Percentiles rank a stretch among this genome's conserved stretches.
phyloP scores from a whole-genome alignment of 2,329 filamentous ascomycete species.

The Grosmannia serpens region DNA sequence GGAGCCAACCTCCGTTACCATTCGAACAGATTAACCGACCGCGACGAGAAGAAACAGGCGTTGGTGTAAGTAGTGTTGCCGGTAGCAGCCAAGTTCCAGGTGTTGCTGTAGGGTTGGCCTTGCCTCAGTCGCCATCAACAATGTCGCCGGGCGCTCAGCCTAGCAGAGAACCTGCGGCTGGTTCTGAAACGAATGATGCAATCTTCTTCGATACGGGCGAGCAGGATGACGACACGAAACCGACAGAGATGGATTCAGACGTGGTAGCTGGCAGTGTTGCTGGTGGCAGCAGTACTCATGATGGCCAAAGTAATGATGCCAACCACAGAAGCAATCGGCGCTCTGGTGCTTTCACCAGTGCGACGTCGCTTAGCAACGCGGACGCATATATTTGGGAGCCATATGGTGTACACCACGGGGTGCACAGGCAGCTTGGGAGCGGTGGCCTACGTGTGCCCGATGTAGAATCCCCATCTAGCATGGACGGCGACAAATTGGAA shows the following conservation, averaged over 20 bases:
- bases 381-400: constrained; percentile 13
- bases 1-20: constrained; percentile 11
- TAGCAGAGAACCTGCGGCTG: not conserved
- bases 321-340: not conserved
- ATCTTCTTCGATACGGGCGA: constrained; percentile 7
- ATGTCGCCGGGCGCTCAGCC: constrained; percentile 31
- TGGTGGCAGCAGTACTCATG: not conserved
- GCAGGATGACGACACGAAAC: constrained; percentile 15
- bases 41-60: not conserved
- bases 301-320: not conserved
- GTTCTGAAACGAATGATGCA: constrained; percentile 7
- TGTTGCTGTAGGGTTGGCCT: not conserved
- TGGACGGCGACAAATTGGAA: constrained; percentile 25
- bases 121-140: constrained; percentile 27
- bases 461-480: constrained; percentile 1
- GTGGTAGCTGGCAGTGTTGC: constrained; percentile 5
- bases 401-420: not conserved
- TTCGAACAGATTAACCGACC: constrained; percentile 4
- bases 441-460: not conserved
- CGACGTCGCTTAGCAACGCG: not conserved
- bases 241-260: constrained; percentile 15
- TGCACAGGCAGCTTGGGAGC: constrained; percentile 10
- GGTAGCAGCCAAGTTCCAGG: not conserved
- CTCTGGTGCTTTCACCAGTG: not conserved
- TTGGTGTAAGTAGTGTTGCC: not conserved